Evolutionary conservation across 768 basidiomycete genomes (phyloP).

Genomic region (Antrodiella citrinella): DNA sequence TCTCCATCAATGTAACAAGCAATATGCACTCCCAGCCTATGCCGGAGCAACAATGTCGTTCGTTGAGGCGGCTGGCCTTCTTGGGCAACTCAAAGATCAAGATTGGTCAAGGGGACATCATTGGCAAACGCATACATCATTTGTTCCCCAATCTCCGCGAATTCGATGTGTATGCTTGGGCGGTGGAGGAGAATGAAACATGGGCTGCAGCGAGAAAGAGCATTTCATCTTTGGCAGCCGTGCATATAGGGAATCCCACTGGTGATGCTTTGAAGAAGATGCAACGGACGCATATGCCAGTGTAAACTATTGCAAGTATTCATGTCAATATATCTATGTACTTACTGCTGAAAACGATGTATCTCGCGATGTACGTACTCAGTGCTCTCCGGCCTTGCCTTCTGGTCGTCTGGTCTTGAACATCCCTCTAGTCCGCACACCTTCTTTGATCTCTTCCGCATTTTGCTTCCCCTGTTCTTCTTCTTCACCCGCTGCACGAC

Average conservation of each 20-base stretch:
- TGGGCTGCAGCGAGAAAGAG: neutral
- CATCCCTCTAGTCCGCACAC: constrained; percentile 50
- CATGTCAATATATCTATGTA: too few species aligned
- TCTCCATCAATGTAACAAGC: neutral
- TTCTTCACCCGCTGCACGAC: constrained; percentile 4
- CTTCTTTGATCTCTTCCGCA: constrained; percentile 43
- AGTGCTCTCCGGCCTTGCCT: constrained; percentile 46
- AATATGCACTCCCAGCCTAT: neutral
- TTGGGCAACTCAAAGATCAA: neutral
- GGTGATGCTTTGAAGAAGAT: neutral
- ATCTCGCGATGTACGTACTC: too few species aligned
- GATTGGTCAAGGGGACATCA: neutral
- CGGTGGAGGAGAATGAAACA: neutral
- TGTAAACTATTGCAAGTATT: too few species aligned
- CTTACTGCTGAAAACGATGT: too few species aligned
- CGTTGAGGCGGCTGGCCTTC: neutral
- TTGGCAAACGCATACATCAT: neutral
- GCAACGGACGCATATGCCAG: too few species aligned
- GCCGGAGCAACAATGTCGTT: neutral
- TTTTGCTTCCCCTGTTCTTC: constrained; percentile 31
- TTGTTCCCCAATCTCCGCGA: constrained; percentile 2
- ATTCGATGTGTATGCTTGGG: constrained; percentile 5
- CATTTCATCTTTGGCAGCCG: neutral
- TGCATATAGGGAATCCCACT: too few species aligned
- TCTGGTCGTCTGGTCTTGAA: constrained; percentile 72